Conservation (phyloP, 163 green algal genomes). For the Volvox carteri region DNA sequence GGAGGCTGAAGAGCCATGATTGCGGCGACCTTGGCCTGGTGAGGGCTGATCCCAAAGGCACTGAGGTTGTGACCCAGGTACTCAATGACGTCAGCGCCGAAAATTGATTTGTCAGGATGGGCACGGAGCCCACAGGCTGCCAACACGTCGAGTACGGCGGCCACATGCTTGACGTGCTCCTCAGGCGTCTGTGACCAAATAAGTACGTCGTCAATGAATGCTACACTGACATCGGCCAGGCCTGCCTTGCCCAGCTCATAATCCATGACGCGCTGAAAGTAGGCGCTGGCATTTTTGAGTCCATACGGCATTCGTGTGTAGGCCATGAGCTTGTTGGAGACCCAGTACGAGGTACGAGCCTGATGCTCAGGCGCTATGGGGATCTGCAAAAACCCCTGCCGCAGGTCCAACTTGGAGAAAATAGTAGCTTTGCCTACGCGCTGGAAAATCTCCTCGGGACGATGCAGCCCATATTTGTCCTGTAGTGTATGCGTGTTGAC, state of each 20-base stretch:
- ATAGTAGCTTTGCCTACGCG: neutral
- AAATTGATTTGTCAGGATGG: constrained; percentile 50
- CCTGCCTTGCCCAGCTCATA: neutral
- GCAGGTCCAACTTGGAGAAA: constrained; percentile 40
- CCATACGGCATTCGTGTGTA: too few species aligned
- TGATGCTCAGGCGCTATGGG: constrained; percentile 25
- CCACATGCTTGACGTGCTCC: constrained; percentile 60
- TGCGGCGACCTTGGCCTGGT: constrained; percentile 40
- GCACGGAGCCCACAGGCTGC: neutral
- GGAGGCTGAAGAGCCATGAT: constrained; percentile 34
- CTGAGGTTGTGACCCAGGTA: constrained; percentile 45
- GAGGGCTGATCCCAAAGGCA: neutral
- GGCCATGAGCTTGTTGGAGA: too few species aligned
- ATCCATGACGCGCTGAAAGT: too few species aligned
- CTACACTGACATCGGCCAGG: neutral
- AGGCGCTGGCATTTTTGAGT: too few species aligned
- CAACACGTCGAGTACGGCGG: constrained; percentile 24
- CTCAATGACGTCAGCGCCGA: constrained; percentile 19
- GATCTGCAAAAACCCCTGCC: constrained; percentile 59
- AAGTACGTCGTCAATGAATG: constrained; percentile 28
- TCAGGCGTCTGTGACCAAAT: neutral
- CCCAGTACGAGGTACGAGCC: constrained; percentile 49
- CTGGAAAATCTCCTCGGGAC: constrained; percentile 44
- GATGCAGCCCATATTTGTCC: constrained; percentile 24
- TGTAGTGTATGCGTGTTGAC: neutral